Conservation (phyloP, 2,329 filamentous ascomycete species). For the Hymenotorrendiella dingleyae region DNA sequence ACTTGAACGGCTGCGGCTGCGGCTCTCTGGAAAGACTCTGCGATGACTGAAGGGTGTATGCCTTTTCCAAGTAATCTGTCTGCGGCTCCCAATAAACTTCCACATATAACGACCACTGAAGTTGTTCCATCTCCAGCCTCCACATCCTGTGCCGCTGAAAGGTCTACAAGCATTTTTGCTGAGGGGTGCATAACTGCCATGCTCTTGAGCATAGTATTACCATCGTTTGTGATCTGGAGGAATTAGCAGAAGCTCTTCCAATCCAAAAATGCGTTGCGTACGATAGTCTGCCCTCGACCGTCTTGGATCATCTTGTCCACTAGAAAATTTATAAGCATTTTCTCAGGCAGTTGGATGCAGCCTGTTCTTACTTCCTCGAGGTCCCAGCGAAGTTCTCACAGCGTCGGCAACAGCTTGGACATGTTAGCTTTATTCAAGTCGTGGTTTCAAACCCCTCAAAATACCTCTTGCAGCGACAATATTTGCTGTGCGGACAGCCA, state of each 20-base stretch:
- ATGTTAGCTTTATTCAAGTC: constrained; percentile 20
- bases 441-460: constrained; percentile 23
- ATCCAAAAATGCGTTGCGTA: constrained; percentile 65
- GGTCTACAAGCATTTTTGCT: constrained; percentile 97
- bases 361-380: constrained; percentile 59
- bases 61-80: constrained; percentile 87
- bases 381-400: constrained; percentile 91
- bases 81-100: constrained; percentile 87
- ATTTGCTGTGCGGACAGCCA: constrained; percentile 92
- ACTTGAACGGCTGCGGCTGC: constrained; percentile 83
- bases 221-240: constrained; percentile 83
- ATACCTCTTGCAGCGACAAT: constrained; percentile 93
- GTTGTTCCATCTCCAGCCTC: constrained; percentile 98
- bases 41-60: constrained; percentile 96
- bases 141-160: constrained; percentile 95
- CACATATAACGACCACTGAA: constrained; percentile 95
- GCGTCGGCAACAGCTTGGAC: constrained; percentile 85
- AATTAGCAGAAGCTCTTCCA: constrained; percentile 77
- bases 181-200: constrained; percentile 99
- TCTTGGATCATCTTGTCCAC: constrained; percentile 64
- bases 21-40: constrained; percentile 93
- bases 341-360: background rate
- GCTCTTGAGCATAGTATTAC: constrained; percentile 97
- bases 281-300: constrained; percentile 65
- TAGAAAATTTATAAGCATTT: constrained; percentile 7